Evolutionary conservation across 2,329 filamentous ascomycete species (phyloP).

Genomic region (Colletotrichum ledebouriae): DNA sequence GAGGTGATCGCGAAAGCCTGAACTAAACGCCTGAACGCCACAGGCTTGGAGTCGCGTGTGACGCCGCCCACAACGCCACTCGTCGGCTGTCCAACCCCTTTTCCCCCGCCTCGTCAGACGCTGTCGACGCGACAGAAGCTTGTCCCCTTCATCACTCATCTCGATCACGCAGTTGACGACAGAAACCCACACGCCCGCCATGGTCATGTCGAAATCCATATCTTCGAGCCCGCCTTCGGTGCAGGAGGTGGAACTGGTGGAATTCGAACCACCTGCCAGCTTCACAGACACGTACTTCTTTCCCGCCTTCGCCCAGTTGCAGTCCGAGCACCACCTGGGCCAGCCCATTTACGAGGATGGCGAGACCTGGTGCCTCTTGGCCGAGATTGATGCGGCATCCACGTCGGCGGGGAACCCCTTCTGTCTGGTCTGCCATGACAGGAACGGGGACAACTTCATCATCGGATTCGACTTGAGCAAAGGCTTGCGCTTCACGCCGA

Average conservation of each 20-base stretch:
- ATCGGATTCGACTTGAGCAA: slow-evolving; percentile 11
- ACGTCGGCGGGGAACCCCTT: slow-evolving; percentile 4
- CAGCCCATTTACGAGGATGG: slow-evolving; percentile 12
- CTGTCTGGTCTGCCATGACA: background rate
- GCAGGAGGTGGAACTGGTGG: background rate
- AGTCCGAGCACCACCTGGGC: slow-evolving; percentile 14
- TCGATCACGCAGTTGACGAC: too few species aligned
- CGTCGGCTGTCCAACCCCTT: background rate
- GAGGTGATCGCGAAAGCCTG: background rate
- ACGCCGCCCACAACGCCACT: background rate
- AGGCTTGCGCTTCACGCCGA: background rate
- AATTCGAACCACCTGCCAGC: slow-evolving; percentile 9
- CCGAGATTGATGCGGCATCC: slow-evolving; percentile 15
- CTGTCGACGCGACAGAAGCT: background rate
- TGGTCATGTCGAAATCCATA: background rate
- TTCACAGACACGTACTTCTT: slow-evolving; percentile 16
- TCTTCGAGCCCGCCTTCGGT: background rate
- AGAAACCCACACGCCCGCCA: background rate
- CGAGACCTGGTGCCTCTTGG: slow-evolving; percentile 12
- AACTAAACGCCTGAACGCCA: too few species aligned
- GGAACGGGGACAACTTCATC: slow-evolving; percentile 9
- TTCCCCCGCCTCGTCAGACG: background rate
- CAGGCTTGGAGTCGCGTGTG: background rate
- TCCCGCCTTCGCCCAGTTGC: slow-evolving; percentile 2
- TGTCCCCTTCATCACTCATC: background rate